Base-by-base conservation (phyloP, 176 grass and related monocot genomes). In the Oryza coarctata region DNA sequence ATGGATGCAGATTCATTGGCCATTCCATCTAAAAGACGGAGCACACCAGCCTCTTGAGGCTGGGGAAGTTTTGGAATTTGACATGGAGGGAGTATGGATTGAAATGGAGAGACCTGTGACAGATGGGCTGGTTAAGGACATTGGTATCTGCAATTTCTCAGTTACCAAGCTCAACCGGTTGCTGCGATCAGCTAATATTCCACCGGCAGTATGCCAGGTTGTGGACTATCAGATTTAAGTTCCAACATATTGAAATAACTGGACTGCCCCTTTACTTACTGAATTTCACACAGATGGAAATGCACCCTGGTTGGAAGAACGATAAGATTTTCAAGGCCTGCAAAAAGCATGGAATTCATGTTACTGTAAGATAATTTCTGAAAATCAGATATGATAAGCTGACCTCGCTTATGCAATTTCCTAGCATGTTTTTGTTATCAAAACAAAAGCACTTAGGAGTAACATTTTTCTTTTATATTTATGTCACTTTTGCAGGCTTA, bases 291-390 rank as follows among this genome's bases (percentile, higher is more conserved):
- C 64, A 97, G 88, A 97, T 93, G 86, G 91, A 97, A 80, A 93
- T 93, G 91, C 94, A 93, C 65, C 88, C 91, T 79, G 86, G 94
- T 43, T 93, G 94, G 91, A 93, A 88, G 91, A 97, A 97, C n/a
- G 86, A 89, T 17, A 97, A 91, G 76, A 78, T 97, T 20, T 43
- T 91, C 0, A 84, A 97, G 85, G 91, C 83, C 27, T 91, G 94
- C 91, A 91, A 93, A 86, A 89, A 93, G 58, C 83, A 78, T 49
- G 91, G 83, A 17, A 91, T 97, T 62, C 94, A 93, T 86, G 81
- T 80, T 18, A 97, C 94, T 50, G 91, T 93, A 87, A 93, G 88
- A 41, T 77, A 18, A 45, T 47, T 29, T 83, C 72, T 61, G 18
- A 25, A 83, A 78, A 73, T 9, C 15, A 65, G 69, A 63, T 17